Conservation (phyloP, 768 basidiomycete genomes). For the Sistotremastrum suecicum region DNA sequence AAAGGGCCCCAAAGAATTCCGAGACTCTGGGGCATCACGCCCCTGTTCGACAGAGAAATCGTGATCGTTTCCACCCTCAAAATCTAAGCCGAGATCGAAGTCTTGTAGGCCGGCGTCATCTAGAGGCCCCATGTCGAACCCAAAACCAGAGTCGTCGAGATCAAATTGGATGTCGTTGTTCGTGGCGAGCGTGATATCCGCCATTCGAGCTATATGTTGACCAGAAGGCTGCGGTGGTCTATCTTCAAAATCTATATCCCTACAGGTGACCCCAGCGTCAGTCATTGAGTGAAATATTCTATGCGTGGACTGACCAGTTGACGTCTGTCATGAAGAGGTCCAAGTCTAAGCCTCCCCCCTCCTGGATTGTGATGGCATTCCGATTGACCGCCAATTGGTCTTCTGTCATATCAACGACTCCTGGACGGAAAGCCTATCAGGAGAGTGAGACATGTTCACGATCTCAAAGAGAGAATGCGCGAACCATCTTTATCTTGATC, state of each 20-base stretch:
- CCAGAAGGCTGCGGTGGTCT: conserved; percentile 50
- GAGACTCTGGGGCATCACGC: conserved; percentile 55
- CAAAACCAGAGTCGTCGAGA: conserved; percentile 39
- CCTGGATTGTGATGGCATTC: conserved; percentile 77
- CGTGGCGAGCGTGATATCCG: conserved; percentile 78
- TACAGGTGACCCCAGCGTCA: conserved; percentile 16
- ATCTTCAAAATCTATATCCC: conserved; percentile 72
- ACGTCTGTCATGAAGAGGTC: conserved; percentile 70
- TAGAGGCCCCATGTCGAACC: conserved; percentile 66
- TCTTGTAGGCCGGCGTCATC: conserved; percentile 83
- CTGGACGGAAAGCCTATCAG: conserved; percentile 80
- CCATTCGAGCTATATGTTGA: conserved; percentile 70
- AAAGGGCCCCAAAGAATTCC: conserved; percentile 27
- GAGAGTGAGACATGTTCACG: conserved; percentile 1
- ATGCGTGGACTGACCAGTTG: conserved; percentile 43
- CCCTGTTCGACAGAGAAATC: conserved; percentile 62
- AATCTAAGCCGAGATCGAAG: conserved; percentile 69
- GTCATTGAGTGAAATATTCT: not conserved
- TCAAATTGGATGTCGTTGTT: conserved; percentile 58
- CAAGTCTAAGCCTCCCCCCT: conserved; percentile 57
- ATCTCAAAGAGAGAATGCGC: conserved; percentile 1
- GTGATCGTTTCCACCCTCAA: conserved; percentile 51
- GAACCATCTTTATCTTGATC: conserved; percentile 87
- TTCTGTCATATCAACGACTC: conserved; percentile 90
- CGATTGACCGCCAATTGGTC: conserved; percentile 80